These are phyloP conservation scores for Aspergillus brunneoviolaceus DNA, from an alignment of 2,329 filamentous ascomycete genomes.

Conservation along the genomic window DNA sequence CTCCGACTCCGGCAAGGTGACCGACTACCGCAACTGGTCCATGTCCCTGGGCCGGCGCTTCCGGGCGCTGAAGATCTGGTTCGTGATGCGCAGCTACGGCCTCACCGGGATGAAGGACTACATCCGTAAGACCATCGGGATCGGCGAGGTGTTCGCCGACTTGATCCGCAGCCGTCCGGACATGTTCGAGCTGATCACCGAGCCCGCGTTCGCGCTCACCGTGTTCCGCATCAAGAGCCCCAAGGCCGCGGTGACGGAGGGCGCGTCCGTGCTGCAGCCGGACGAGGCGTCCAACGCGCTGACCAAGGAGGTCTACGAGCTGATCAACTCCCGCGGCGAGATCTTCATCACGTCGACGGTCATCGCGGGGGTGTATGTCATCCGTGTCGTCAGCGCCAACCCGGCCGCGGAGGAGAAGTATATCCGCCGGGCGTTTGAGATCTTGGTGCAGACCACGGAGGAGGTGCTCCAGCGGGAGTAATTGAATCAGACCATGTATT, in stretches of 20 bases:
- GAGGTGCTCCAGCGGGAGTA: constrained; percentile 12
- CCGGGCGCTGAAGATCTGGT: constrained; percentile 90
- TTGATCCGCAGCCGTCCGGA: constrained; percentile 62
- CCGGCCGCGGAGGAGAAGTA: constrained; percentile 69
- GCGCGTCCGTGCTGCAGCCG: constrained; percentile 24
- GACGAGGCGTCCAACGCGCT: constrained; percentile 61
- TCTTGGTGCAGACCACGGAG: constrained; percentile 54
- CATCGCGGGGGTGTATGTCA: constrained; percentile 71
- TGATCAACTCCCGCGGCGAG: constrained; percentile 69
- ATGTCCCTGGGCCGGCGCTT: constrained; percentile 89
- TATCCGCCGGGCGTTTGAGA: constrained; percentile 70
- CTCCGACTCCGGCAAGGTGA: constrained; percentile 79
- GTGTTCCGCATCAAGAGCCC: constrained; percentile 66
- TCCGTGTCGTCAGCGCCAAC: constrained; percentile 76
- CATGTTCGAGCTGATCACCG: constrained; percentile 72
- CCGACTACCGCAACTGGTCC: constrained; percentile 96
- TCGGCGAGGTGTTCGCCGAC: constrained; percentile 69
- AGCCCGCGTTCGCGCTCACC: constrained; percentile 74
- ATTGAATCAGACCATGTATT: background rate
- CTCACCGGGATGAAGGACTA: constrained; percentile 72
- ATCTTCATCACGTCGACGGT: constrained; percentile 81
- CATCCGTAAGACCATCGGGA: constrained; percentile 65
- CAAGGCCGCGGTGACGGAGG: constrained; percentile 10
- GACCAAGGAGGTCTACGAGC: constrained; percentile 74
- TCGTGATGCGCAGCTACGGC: constrained; percentile 82